phyloP scores from a whole-genome alignment of 257 asterid species.

The Solanum sitiens region DNA sequence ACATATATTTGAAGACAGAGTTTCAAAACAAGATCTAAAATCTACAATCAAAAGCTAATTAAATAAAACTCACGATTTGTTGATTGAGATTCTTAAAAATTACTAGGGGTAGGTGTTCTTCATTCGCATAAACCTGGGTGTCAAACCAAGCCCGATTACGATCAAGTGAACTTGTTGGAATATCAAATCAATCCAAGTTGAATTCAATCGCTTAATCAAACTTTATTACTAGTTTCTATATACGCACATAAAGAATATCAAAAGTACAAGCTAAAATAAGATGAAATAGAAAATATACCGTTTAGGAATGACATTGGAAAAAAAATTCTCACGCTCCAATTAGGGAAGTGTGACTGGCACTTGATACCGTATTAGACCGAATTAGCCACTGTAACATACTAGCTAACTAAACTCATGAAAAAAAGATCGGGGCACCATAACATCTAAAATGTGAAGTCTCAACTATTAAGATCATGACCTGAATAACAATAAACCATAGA shows the following conservation, averaged over 20 bases:
- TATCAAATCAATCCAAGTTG: too few species aligned
- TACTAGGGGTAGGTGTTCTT: too few species aligned
- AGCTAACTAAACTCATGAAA: too few species aligned
- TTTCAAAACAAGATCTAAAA: not conserved
- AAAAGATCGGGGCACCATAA: too few species aligned
- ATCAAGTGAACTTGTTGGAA: too few species aligned
- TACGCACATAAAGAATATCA: not conserved
- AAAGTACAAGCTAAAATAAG: not conserved
- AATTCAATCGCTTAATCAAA: not conserved
- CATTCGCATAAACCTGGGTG: not conserved
- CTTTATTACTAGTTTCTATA: not conserved
- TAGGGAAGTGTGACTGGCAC: too few species aligned
- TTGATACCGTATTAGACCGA: constrained; percentile 8
- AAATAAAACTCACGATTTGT: not conserved
- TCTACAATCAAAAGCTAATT: too few species aligned
- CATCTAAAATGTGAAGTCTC: too few species aligned
- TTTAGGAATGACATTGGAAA: constrained; percentile 66
- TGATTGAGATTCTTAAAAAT: not conserved
- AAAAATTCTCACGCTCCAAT: constrained; percentile 3
- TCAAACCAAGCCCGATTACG: too few species aligned
- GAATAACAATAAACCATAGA: too few species aligned
- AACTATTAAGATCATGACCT: too few species aligned
- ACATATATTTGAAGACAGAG: not conserved
- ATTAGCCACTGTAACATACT: too few species aligned
- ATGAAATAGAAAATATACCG: constrained; percentile 26